phyloP scores from a whole-genome alignment of 164 flowering plant species.

The Amborella trichopoda region DNA sequence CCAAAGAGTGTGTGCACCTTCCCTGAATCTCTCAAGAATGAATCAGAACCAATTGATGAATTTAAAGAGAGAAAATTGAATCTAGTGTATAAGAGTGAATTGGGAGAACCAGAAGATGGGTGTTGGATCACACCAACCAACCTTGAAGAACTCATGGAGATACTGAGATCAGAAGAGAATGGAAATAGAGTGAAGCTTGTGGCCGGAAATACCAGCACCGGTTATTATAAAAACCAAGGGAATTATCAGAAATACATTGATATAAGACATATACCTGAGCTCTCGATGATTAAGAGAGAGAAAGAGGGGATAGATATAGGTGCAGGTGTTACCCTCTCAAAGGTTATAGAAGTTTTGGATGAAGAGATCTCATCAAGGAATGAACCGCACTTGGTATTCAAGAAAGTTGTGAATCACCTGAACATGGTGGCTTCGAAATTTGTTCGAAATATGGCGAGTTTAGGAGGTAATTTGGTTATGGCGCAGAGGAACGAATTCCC shows the following conservation, averaged over 20 bases:
- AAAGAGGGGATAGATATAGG: constrained; percentile 60
- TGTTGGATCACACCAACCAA: constrained; percentile 49
- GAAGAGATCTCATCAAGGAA: constrained; percentile 7
- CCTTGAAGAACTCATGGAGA: constrained; percentile 33
- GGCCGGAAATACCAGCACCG: constrained; percentile 70
- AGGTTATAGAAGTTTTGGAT: constrained; percentile 44
- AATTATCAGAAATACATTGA: constrained; percentile 47
- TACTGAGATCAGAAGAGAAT: constrained; percentile 13
- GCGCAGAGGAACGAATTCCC: constrained; percentile 71
- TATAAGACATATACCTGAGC: constrained; percentile 60
- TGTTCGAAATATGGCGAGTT: constrained; percentile 75
- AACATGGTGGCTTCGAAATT: constrained; percentile 67
- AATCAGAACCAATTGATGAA: constrained; percentile 12
- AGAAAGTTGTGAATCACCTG: constrained; percentile 69
- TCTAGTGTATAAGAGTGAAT: not conserved
- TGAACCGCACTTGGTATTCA: constrained; percentile 20
- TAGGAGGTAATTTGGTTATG: constrained; percentile 90
- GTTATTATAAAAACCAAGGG: constrained; percentile 64
- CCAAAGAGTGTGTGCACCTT: constrained; percentile 22
- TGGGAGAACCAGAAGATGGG: not conserved
- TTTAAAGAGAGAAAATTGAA: not conserved
- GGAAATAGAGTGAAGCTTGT: constrained; percentile 32
- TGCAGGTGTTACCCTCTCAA: constrained; percentile 69
- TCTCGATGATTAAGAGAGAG: constrained; percentile 36
- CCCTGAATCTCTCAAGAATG: constrained; percentile 54